Evolutionary conservation across 768 basidiomycete species (phyloP), one percentile per base, ranked within the genome.

Genomic region (Trametes coccinea): DNA sequence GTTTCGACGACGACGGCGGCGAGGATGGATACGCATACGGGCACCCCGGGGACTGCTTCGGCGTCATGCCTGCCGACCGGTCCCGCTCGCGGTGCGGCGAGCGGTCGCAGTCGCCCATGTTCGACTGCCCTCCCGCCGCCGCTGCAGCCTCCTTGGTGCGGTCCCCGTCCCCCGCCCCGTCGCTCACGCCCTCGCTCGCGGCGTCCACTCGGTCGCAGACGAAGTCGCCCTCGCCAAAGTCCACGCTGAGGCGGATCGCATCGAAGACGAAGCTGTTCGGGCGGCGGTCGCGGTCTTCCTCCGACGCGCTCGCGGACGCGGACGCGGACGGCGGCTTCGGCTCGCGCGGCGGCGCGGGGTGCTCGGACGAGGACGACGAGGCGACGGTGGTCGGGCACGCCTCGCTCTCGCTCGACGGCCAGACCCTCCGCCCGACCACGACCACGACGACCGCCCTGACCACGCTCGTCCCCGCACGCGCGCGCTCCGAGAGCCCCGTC

Each of bases 241-340:
- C 49, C 2, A 59, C 56, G 8, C 44, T 66, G 52, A 54, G 33
- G 56, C 55, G 61, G 5, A 66, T 66, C 56, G 48, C 59, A 27
- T 63, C 62, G 8, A 53, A 52, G 29, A 57, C 59, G 30, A 43
- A 44, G 40, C 62, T 66, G 39, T 63, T 66, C 56, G 59, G 59
- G 29, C 62, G 66, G 9, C 65, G 57, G 8, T 56, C 58, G 30
- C 34, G 58, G 37, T 65, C 55, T 0, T 53, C 58, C n/a, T 63
- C 62, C 22, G 58, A 59, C 22, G 22, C 22, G 22, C 17, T 57
- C 62, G 2, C 51, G 53, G 57, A 46, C 41, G 27, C 17, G 33
- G 10, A 8, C 46, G 27, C 11, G 46, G 17, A 47, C 46, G 22
- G 11, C 5, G 27, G 22, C 46, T 22, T 8, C 11, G 22, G 39